phyloP scores from a whole-genome alignment of 352 stramenopile species.

The Phytophthora europaea region DNA sequence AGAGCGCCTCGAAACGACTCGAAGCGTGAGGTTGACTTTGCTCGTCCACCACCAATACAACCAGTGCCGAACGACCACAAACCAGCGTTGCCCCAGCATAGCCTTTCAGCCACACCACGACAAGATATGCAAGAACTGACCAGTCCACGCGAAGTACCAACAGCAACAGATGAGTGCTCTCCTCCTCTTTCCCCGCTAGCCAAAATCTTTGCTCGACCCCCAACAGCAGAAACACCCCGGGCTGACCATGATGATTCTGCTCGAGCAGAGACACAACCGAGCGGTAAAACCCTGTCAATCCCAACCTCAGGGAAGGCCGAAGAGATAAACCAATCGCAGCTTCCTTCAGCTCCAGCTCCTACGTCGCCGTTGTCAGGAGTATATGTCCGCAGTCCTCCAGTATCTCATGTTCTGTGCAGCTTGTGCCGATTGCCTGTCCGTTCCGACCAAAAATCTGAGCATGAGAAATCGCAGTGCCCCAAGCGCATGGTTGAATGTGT shows the following conservation, averaged over 20 bases:
- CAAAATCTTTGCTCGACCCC: constrained; percentile 33
- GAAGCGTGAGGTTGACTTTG: constrained; percentile 4
- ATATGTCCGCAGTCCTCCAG: background rate
- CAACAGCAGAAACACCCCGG: background rate
- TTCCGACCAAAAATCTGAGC: constrained; percentile 54
- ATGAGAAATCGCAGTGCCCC: constrained; percentile 67
- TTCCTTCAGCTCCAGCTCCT: constrained; percentile 5
- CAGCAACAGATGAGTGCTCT: constrained; percentile 4
- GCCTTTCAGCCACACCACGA: background rate
- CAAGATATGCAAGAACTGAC: background rate
- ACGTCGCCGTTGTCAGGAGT: background rate
- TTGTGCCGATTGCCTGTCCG: constrained; percentile 65
- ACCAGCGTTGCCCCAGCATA: background rate
- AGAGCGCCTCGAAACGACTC: background rate
- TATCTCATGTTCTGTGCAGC: constrained; percentile 49
- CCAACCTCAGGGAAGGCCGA: background rate
- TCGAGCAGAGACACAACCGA: background rate
- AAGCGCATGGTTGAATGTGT: constrained; percentile 58
- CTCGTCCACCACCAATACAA: background rate
- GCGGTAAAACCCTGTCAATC: background rate
- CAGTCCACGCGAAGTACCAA: background rate
- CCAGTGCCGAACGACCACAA: background rate
- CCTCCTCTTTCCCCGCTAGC: constrained; percentile 31
- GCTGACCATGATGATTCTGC: background rate
- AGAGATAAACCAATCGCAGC: background rate